Base-by-base conservation (phyloP, 2,329 filamentous ascomycete genomes). In the Polychaeton citri region DNA sequence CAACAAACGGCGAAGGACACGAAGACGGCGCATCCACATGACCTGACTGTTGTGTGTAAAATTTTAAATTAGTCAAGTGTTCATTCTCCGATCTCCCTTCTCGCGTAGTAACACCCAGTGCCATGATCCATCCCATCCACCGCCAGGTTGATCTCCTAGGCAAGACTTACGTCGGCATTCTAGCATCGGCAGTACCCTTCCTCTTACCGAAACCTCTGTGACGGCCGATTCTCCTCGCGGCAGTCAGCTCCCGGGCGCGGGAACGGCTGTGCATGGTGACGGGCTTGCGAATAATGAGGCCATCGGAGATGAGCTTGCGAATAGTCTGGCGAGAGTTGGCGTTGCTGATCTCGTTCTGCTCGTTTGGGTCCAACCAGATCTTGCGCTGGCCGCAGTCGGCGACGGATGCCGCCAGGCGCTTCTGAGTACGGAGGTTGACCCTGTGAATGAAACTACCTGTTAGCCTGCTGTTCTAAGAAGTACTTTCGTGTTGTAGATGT, bases 131-230 rank as follows among this genome's bases (percentile, higher is more conserved):
- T 38, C 21, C 10, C 5, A 18, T 21, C 12, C 19, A 10, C 17
- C 24, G 7, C 12, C n/a, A 9, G 18, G 19, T 28, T 15, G 13
- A 10, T 35, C 13, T 3, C 20, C 20, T 30, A 10, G 16, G 10
- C 21, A 12, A 35, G 62, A 59, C 81, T 65, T 82, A 90, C 83
- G 79, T 81, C 63, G 88, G 88, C 90, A 98, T 98, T 80, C 90
- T 85, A 65, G 90, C 88, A 66, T 98, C 88, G 65, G 84, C 84
- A 62, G 92, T 96, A 95, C 90, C 92, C 88, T 98, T 98, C 71
- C 90, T 85, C 86, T 98, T 98, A 84, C 90, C 90, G 74, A 94
- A 94, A 65, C 90, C 90, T 70, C 90, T 82, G 78, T 98, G 90
- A 71, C 90, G 79, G 64, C 90, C 90, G 63, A 93, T 87, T 63